Conservation (phyloP, 1,284 basidiomycete species). For the Cryptococcus wingfieldii region DNA sequence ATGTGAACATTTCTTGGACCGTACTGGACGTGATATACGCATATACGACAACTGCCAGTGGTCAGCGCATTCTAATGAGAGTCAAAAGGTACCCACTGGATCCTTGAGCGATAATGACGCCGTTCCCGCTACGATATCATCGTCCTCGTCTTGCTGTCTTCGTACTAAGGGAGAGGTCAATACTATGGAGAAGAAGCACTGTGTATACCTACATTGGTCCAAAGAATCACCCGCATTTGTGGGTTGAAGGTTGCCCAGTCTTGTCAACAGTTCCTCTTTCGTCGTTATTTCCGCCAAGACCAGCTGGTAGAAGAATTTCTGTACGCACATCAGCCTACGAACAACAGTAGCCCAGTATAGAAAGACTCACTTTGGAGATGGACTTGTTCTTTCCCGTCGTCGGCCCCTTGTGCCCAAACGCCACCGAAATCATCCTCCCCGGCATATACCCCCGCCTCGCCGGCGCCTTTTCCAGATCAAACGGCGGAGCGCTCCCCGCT, state of each 20-base stretch:
- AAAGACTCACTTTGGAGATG: slow-evolving; percentile 33
- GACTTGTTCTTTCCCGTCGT: slow-evolving; percentile 45
- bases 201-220: slow-evolving; percentile 13
- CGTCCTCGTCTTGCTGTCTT: slow-evolving; percentile 62
- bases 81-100: slow-evolving; percentile 60
- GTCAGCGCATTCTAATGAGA: background rate
- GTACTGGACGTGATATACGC: slow-evolving; percentile 78
- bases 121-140: slow-evolving; percentile 80
- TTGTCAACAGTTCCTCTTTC: slow-evolving; percentile 61
- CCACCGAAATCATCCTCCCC: slow-evolving; percentile 61
- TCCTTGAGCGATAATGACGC: slow-evolving; percentile 86
- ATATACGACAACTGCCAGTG: slow-evolving; percentile 71
- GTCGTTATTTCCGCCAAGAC: slow-evolving; percentile 73
- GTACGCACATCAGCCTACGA: slow-evolving; percentile 1
- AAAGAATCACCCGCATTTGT: slow-evolving; percentile 24
- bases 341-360: background rate
- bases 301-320: slow-evolving; percentile 82
- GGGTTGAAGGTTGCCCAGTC: slow-evolving; percentile 19
- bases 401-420: slow-evolving; percentile 81
- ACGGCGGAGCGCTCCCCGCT: slow-evolving; percentile 89
- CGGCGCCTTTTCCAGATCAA: slow-evolving; percentile 64
- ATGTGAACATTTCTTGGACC: slow-evolving; percentile 80
- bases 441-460: slow-evolving; percentile 53
- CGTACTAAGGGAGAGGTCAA: slow-evolving; percentile 55
- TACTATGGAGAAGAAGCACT: background rate